These are phyloP conservation scores for Ambrosia trifida DNA, from an alignment of 129 eudicot species.

Conservation along the genomic window DNA sequence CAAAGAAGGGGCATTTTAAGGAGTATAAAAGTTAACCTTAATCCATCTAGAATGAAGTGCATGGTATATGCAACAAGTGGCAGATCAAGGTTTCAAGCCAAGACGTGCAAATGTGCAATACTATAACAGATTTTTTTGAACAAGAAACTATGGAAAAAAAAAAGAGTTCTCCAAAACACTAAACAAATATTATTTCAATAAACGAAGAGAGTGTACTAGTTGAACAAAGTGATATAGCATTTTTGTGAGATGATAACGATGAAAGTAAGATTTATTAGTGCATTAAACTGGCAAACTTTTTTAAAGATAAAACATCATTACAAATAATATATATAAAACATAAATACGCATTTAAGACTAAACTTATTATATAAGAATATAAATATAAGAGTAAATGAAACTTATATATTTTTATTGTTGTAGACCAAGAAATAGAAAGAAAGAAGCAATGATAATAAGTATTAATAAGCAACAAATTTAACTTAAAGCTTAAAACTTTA, in stretches of 20 bases:
- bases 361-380: neutral
- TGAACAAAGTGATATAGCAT: neutral
- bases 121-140: neutral
- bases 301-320: neutral
- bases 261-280: constrained; percentile 1
- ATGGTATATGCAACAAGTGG: neutral
- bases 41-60: neutral
- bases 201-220: neutral
- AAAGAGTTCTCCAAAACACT: neutral
- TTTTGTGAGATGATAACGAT: neutral
- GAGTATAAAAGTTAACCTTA: neutral
- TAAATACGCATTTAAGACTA: neutral
- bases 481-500: neutral
- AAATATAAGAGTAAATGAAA: neutral
- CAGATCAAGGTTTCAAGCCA: neutral
- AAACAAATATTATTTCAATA: neutral
- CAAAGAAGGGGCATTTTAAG: neutral
- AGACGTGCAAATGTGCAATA: neutral
- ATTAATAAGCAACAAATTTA: neutral
- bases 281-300: neutral
- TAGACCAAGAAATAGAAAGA: neutral
- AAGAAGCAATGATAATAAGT: neutral
- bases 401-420: constrained; percentile 1
- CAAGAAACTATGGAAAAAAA: neutral
- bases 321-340: neutral